phyloP scores from a whole-genome alignment of 345 rosid species.

The Gossypium anomalum region DNA sequence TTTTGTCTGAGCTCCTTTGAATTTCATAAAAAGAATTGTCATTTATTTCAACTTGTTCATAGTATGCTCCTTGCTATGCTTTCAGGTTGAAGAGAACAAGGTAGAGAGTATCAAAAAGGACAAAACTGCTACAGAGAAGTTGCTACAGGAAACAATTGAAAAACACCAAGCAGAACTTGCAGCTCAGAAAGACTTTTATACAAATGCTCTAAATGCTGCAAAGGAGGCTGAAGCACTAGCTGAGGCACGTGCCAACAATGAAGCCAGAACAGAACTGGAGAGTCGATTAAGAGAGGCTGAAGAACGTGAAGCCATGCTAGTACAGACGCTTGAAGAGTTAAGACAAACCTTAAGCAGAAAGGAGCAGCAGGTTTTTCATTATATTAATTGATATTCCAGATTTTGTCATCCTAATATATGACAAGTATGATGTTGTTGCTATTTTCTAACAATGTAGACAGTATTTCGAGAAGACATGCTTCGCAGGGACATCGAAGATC shows the following conservation, averaged over 20 bases:
- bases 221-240: conserved; percentile 95
- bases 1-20: not conserved
- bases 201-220: conserved; percentile 79
- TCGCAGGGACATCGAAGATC: conserved; percentile 77
- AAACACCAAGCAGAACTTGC: conserved; percentile 86
- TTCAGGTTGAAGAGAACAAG: conserved; percentile 92
- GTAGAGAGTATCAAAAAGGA: conserved; percentile 90
- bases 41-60: not conserved
- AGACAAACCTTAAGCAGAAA: conserved; percentile 87
- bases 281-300: conserved; percentile 81
- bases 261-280: conserved; percentile 88
- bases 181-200: conserved; percentile 75
- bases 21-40: not conserved
- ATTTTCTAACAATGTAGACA: conserved; percentile 42
- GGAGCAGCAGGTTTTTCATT: conserved; percentile 81
- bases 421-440: conserved; percentile 4
- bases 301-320: conserved; percentile 94
- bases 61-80: not conserved
- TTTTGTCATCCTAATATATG: conserved; percentile 2
- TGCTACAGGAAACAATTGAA: conserved; percentile 96
- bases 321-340: conserved; percentile 87
- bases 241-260: conserved; percentile 83
- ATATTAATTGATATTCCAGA: conserved; percentile 14
- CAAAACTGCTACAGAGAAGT: conserved; percentile 82
- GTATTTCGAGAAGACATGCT: conserved; percentile 78